Conservation (phyloP, 2,329 filamentous ascomycete species). For the Ceratocystis harringtonii region DNA sequence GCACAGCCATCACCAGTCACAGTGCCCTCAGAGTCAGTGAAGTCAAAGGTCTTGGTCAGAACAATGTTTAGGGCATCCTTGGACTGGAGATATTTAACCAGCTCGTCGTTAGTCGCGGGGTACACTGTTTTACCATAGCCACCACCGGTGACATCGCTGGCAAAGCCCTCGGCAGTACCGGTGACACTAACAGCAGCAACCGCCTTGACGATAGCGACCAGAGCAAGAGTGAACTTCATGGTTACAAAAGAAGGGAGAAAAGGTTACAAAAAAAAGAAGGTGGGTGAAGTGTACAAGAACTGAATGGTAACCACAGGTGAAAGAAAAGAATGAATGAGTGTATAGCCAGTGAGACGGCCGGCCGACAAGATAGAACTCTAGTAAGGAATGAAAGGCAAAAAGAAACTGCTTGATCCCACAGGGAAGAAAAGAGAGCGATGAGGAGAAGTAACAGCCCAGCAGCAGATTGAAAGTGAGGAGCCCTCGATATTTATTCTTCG, state of each 20-base stretch:
- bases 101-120: constrained; percentile 38
- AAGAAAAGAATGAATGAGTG: not conserved
- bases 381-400: not conserved
- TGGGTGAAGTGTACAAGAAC: not conserved
- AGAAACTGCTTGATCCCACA: not conserved
- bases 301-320: not conserved
- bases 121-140: constrained; percentile 39
- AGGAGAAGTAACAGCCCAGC: not conserved
- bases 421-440: not conserved
- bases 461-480: not conserved
- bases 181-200: constrained; percentile 23
- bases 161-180: constrained; percentile 30
- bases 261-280: not conserved
- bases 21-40: constrained; percentile 39
- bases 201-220: constrained; percentile 20
- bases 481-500: constrained; percentile 1
- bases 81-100: constrained; percentile 44
- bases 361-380: not conserved
- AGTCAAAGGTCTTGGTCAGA: constrained; percentile 41
- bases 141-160: constrained; percentile 43
- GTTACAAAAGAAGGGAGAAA: not conserved
- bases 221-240: constrained; percentile 19
- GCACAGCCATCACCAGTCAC: constrained; percentile 40
- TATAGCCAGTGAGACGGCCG: constrained; percentile 1
- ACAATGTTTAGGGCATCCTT: constrained; percentile 40